These are phyloP conservation scores for Metschnikowia rubicola DNA, from an alignment of 805 yeast species.

Conservation along the genomic window DNA sequence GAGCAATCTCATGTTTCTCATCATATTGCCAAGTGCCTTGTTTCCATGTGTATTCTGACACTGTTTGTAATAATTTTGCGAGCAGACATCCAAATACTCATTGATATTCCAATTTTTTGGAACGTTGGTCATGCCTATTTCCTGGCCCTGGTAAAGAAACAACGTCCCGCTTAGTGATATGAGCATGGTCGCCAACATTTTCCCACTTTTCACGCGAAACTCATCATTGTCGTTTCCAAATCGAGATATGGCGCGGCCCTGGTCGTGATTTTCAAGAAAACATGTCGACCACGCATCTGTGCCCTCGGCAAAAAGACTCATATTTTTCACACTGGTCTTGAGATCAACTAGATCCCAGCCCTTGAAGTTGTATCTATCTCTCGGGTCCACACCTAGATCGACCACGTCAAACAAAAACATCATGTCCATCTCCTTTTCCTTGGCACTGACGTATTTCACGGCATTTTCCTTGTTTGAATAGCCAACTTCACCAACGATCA, in stretches of 20 bases:
- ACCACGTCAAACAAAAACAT: slow-evolving; percentile 33
- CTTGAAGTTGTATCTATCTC: slow-evolving; percentile 32
- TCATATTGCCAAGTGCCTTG: slow-evolving; percentile 22
- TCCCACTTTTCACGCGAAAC: slow-evolving; percentile 40
- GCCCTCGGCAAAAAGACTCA: slow-evolving; percentile 38
- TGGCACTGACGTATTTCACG: slow-evolving; percentile 40
- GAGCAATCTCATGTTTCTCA: slow-evolving; percentile 31
- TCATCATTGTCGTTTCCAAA: slow-evolving; percentile 40
- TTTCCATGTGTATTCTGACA: slow-evolving; percentile 25
- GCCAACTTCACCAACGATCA: slow-evolving; percentile 60
- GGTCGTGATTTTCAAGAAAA: slow-evolving; percentile 59
- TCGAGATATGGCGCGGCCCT: slow-evolving; percentile 50
- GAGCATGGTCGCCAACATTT: slow-evolving; percentile 45
- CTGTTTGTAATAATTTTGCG: slow-evolving; percentile 39
- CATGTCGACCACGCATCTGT: slow-evolving; percentile 57
- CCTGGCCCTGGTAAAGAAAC: slow-evolving; percentile 60
- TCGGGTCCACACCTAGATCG: slow-evolving; percentile 36
- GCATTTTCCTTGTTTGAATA: slow-evolving; percentile 39
- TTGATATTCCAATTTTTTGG: slow-evolving; percentile 44
- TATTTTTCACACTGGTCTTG: slow-evolving; percentile 36
- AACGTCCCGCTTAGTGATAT: slow-evolving; percentile 50
- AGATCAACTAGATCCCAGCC: slow-evolving; percentile 36
- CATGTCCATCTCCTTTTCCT: slow-evolving; percentile 38
- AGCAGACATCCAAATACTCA: slow-evolving; percentile 50
- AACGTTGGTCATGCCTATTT: slow-evolving; percentile 52